Conservation (phyloP, 192 early-diverging fungal species). For the Pilobolus umbonatus region DNA sequence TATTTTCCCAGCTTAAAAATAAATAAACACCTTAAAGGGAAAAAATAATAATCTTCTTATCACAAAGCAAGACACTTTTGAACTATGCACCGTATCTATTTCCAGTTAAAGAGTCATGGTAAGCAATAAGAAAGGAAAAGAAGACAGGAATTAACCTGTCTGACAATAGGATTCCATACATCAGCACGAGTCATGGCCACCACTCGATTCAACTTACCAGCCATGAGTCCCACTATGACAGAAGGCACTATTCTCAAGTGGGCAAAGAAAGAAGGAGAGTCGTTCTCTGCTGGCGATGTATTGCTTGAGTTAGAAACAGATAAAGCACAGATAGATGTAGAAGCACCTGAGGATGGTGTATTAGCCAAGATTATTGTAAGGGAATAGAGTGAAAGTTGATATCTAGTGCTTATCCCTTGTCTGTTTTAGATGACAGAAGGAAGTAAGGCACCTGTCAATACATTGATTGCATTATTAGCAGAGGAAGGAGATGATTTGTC, state of each 20-base stretch:
- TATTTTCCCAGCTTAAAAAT: too few relatives aligned
- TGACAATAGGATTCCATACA: slow-evolving; percentile 48
- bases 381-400: slow-evolving; percentile 6
- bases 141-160: too few relatives aligned
- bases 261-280: slow-evolving; percentile 90
- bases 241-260: slow-evolving; percentile 91
- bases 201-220: slow-evolving; percentile 79
- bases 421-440: slow-evolving; percentile 44
- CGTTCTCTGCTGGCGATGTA: slow-evolving; percentile 85
- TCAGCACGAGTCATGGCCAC: slow-evolving; percentile 43
- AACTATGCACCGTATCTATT: too few relatives aligned
- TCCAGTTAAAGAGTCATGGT: too few relatives aligned
- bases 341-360: slow-evolving; percentile 94
- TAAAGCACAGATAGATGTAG: slow-evolving; percentile 99
- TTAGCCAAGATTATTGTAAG: slow-evolving; percentile 86
- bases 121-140: too few relatives aligned
- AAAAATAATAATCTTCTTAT: too few relatives aligned
- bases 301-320: slow-evolving; percentile 96
- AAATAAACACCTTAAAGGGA: too few relatives aligned
- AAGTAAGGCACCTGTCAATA: slow-evolving; percentile 73
- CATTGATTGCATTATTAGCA: slow-evolving; percentile 77
- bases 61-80: too few relatives aligned
- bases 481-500: slow-evolving; percentile 85
- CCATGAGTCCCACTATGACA: slow-evolving; percentile 96
- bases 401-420: neutral